Evolutionary conservation across 768 basidiomycete species (phyloP).

Genomic region (Auricularia cornea): DNA sequence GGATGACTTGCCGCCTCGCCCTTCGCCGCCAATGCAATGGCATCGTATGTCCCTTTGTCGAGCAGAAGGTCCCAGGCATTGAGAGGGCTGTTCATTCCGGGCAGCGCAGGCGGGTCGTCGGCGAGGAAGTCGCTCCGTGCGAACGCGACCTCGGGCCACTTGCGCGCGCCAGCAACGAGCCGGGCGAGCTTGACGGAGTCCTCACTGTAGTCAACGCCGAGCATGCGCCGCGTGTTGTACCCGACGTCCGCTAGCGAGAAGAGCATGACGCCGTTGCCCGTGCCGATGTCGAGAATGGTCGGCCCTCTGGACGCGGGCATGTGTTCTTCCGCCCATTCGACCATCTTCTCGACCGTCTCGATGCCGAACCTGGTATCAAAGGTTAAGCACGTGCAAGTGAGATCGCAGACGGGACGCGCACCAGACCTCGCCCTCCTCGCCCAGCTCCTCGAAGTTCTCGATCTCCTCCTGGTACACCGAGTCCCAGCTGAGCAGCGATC

Average conservation of each 20-base stretch:
- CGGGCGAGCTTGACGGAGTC: conserved; percentile 59
- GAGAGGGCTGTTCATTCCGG: conserved; percentile 13
- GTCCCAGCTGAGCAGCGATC: conserved; percentile 56
- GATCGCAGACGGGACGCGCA: conserved; percentile 25
- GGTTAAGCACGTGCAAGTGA: not conserved
- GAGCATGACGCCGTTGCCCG: conserved; percentile 70
- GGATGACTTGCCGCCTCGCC: conserved; percentile 46
- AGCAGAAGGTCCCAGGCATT: conserved; percentile 62
- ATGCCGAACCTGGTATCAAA: conserved; percentile 60
- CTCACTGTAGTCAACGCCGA: conserved; percentile 71
- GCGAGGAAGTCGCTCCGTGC: conserved; percentile 56
- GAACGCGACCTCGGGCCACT: conserved; percentile 41
- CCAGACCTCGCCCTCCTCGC: conserved; percentile 85
- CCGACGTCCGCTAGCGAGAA: conserved; percentile 63
- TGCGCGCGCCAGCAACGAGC: conserved; percentile 43
- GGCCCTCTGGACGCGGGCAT: conserved; percentile 39
- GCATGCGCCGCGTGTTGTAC: conserved; percentile 43
- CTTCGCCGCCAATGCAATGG: conserved; percentile 64
- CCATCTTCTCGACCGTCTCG: conserved; percentile 71
- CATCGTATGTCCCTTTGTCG: conserved; percentile 88
- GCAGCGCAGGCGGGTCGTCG: conserved; percentile 33
- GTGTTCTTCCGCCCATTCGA: conserved; percentile 56
- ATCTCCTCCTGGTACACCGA: conserved; percentile 64
- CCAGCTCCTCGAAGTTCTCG: conserved; percentile 62
- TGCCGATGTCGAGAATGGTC: conserved; percentile 67